Conservation (phyloP, 2,329 filamentous ascomycete genomes). For the Clonostachys rhizophaga region DNA sequence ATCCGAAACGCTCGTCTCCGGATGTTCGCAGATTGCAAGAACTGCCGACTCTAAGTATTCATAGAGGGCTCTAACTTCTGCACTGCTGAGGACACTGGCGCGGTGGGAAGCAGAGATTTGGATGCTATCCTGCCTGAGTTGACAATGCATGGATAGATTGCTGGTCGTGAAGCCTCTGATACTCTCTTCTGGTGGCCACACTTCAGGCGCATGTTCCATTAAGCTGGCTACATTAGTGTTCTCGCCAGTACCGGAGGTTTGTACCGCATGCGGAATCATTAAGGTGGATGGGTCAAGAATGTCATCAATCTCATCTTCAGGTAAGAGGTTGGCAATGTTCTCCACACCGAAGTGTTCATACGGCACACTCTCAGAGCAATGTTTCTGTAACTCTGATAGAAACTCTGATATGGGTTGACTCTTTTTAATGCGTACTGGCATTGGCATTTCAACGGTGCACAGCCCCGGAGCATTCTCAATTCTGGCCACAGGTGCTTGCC, state of each 20-base stretch:
- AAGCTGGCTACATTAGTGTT: neutral
- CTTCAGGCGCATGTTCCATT: neutral
- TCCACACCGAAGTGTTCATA: neutral
- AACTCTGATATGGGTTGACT: constrained; percentile 6
- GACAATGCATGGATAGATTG: neutral
- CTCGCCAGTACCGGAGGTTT: neutral
- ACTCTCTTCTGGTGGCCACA: neutral
- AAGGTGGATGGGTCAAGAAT: neutral
- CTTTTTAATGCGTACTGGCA: constrained; percentile 3
- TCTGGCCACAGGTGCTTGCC: neutral
- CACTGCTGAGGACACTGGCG: neutral
- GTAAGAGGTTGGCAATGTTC: constrained; percentile 2
- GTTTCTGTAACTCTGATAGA: constrained; percentile 6
- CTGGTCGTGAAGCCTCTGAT: neutral
- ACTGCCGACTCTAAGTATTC: neutral
- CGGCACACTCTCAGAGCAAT: neutral
- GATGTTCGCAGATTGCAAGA: neutral
- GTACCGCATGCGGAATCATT: neutral
- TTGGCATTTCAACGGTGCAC: constrained; percentile 8
- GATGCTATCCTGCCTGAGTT: neutral
- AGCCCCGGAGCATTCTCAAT: constrained; percentile 3
- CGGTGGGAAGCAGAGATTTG: neutral
- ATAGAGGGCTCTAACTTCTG: neutral
- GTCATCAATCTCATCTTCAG: neutral
- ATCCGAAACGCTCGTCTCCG: neutral